phyloP scores from a whole-genome alignment of 768 basidiomycete genomes.

The Cystofilobasidium macerans region DNA sequence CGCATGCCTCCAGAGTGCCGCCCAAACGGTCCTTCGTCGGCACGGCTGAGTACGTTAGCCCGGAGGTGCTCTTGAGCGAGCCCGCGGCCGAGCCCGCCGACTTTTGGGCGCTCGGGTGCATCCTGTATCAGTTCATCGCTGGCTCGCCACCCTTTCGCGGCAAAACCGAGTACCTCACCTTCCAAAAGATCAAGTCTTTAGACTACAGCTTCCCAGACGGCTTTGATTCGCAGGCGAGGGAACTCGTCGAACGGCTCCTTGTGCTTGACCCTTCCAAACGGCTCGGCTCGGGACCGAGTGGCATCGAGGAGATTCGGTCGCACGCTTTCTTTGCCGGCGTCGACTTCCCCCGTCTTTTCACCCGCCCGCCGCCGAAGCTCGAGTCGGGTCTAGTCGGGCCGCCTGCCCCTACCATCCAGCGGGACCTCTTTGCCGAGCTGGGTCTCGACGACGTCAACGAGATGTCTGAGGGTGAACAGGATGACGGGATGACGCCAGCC shows the following conservation, averaged over 20 bases:
- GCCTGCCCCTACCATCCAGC: conserved; percentile 2
- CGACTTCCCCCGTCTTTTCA: conserved; percentile 15
- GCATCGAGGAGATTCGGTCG: conserved; percentile 15
- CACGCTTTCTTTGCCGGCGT: conserved; percentile 19
- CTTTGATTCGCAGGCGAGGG: conserved; percentile 69
- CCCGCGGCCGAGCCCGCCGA: conserved; percentile 74
- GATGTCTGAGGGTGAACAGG: conserved; percentile 1
- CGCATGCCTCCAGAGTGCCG: conserved; percentile 9
- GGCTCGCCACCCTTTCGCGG: conserved; percentile 87
- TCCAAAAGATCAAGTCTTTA: conserved; percentile 81
- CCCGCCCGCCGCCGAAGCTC: background rate
- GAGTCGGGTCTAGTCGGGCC: conserved; percentile 24
- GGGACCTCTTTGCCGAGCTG: conserved; percentile 18
- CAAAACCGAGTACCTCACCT: conserved; percentile 78
- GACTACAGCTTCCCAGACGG: conserved; percentile 79
- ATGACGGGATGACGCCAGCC: background rate
- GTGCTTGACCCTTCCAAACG: conserved; percentile 41
- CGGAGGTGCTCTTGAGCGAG: conserved; percentile 63
- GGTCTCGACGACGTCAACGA: conserved; percentile 12
- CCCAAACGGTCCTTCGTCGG: conserved; percentile 67
- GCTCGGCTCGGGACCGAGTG: conserved; percentile 7
- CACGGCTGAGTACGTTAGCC: conserved; percentile 79
- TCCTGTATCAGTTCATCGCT: conserved; percentile 83
- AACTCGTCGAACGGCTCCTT: conserved; percentile 65
- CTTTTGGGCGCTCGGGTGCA: conserved; percentile 89